Conservation (phyloP, 2,329 filamentous ascomycete genomes). For the Exserohilum rostratum region DNA sequence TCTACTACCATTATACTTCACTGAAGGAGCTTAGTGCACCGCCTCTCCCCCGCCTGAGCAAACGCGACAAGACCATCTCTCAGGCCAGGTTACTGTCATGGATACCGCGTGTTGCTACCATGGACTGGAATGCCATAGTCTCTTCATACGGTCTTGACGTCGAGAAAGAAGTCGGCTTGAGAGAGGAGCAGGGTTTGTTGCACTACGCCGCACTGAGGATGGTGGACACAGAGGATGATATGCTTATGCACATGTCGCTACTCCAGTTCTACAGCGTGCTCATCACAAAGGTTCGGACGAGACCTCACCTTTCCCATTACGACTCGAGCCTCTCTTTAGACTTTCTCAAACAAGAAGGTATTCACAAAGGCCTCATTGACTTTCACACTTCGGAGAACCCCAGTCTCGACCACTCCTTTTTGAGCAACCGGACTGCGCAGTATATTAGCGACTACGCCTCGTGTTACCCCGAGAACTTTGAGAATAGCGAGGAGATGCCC, state of each 20-base stretch:
- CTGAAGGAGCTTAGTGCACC: constrained; percentile 46
- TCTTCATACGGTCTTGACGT: constrained; percentile 59
- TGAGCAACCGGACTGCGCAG: constrained; percentile 61
- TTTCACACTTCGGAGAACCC: constrained; percentile 58
- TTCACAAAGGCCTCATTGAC: constrained; percentile 58
- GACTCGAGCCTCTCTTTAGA: constrained; percentile 54
- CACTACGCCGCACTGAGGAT: constrained; percentile 62
- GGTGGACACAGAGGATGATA: constrained; percentile 62
- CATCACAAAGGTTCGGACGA: constrained; percentile 51
- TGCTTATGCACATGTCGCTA: constrained; percentile 65
- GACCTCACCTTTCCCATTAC: constrained; percentile 42
- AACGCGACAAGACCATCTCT: constrained; percentile 62
- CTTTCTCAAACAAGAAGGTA: constrained; percentile 58
- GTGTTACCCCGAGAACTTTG: constrained; percentile 61
- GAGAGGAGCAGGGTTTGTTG: constrained; percentile 52
- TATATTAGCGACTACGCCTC: constrained; percentile 64
- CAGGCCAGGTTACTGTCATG: constrained; percentile 66
- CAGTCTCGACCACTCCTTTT: constrained; percentile 59
- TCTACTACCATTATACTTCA: constrained; percentile 63
- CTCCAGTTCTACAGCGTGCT: constrained; percentile 64
- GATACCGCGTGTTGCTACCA: constrained; percentile 58
- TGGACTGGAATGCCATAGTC: constrained; percentile 62
- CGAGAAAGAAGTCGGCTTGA: constrained; percentile 51
- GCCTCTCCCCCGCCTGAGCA: constrained; percentile 49
- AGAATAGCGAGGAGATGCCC: constrained; percentile 53